These are phyloP conservation scores for Rhodotorula glutinis DNA, from an alignment of 1,284 basidiomycete genomes.

Conservation along the genomic window DNA sequence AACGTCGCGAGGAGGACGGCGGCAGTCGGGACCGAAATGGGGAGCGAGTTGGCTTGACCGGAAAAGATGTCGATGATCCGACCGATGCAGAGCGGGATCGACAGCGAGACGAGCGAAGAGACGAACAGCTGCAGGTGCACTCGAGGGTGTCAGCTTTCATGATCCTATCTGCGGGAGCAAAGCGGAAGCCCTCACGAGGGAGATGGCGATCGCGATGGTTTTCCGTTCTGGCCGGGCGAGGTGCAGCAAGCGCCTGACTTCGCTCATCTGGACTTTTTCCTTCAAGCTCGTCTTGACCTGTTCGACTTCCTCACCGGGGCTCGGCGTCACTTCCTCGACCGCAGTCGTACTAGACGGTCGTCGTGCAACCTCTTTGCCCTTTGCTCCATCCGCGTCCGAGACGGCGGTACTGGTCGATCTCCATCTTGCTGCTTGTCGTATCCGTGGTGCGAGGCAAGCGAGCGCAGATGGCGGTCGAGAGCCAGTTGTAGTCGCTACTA, in stretches of 20 bases:
- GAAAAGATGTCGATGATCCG: slow-evolving; percentile 80
- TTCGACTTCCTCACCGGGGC: background rate
- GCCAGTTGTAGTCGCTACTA: background rate
- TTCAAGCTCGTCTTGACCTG: background rate
- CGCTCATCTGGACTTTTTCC: slow-evolving; percentile 37
- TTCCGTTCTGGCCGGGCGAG: slow-evolving; percentile 76
- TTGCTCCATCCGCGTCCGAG: background rate
- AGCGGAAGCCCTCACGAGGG: slow-evolving; percentile 55
- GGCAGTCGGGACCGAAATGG: slow-evolving; percentile 71
- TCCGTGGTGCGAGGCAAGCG: slow-evolving; percentile 9
- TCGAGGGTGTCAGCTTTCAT: background rate
- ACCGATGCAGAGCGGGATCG: slow-evolving; percentile 83
- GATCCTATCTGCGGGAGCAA: slow-evolving; percentile 47
- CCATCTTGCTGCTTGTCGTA: slow-evolving; percentile 16
- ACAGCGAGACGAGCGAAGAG: slow-evolving; percentile 70
- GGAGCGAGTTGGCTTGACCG: slow-evolving; percentile 40
- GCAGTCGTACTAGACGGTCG: background rate
- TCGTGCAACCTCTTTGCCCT: background rate
- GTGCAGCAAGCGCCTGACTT: slow-evolving; percentile 44
- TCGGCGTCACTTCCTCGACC: background rate
- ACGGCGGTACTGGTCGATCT: background rate
- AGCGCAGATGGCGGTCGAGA: background rate
- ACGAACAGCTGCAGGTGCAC: slow-evolving; percentile 43
- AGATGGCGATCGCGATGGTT: slow-evolving; percentile 68
- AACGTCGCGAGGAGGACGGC: slow-evolving; percentile 68